phyloP scores from a whole-genome alignment of 306 rosid genomes.

The Prunus mume region DNA sequence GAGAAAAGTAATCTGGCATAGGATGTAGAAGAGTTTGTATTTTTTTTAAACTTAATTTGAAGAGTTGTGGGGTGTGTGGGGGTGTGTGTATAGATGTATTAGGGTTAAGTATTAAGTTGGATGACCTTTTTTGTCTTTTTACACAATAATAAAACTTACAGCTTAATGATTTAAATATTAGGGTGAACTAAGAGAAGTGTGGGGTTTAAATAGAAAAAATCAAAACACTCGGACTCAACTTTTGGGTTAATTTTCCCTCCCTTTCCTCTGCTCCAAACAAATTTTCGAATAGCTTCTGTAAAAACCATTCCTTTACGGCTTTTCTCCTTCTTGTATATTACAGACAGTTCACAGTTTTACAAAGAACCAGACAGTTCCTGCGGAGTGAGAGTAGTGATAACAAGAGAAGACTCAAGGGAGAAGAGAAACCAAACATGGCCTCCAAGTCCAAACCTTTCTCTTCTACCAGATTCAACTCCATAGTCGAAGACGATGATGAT shows the following conservation, averaged over 20 bases:
- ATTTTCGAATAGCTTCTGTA: slow-evolving; percentile 9
- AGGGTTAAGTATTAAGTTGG: too few species aligned
- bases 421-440: slow-evolving; percentile 3
- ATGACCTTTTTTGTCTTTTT: too few species aligned
- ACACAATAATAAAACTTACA: too few species aligned
- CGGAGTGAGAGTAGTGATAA: not conserved
- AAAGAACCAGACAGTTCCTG: not conserved
- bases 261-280: slow-evolving; percentile 10
- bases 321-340: not conserved
- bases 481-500: slow-evolving; percentile 40
- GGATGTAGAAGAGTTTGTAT: too few species aligned
- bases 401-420: not conserved
- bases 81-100: too few species aligned
- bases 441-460: slow-evolving; percentile 1
- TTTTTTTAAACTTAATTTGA: too few species aligned
- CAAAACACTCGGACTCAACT: not conserved
- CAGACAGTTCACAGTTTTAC: not conserved
- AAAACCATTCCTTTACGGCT: not conserved
- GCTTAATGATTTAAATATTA: too few species aligned
- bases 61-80: too few species aligned
- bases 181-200: too few species aligned
- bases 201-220: too few species aligned
- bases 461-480: slow-evolving; percentile 1
- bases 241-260: slow-evolving; percentile 15
- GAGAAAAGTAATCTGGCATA: too few species aligned